These are phyloP conservation scores for Crithidia acanthocephali DNA, from an alignment of 208 protist genomes.

Conservation along the genomic window DNA sequence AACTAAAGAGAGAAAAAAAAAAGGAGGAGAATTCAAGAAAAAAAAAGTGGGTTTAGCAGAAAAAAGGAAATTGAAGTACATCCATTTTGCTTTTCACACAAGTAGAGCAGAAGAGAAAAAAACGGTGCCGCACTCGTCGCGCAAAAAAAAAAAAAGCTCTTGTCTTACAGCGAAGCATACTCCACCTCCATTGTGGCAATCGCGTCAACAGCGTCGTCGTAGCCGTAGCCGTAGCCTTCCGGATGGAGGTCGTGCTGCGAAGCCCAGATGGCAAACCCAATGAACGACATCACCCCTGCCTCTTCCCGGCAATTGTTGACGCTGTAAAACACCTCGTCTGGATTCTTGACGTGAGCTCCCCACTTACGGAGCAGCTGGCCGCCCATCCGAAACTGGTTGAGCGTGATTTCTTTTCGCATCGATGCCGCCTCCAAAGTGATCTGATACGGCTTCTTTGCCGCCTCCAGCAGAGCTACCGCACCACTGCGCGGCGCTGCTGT, in stretches of 20 bases:
- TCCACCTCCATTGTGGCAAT: constrained; percentile 32
- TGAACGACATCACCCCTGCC: constrained; percentile 45
- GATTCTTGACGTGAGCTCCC: constrained; percentile 49
- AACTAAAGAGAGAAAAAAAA: no score
- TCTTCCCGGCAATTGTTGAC: constrained; percentile 34
- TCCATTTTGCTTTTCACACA: no score
- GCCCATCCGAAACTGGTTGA: constrained; percentile 36
- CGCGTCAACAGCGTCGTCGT: constrained; percentile 23
- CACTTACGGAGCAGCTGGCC: constrained; percentile 49
- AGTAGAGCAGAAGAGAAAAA: no score
- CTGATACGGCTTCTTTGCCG: constrained; percentile 32
- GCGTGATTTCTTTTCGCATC: constrained; percentile 43
- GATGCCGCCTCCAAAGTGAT: constrained; percentile 30
- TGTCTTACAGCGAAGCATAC: constrained; percentile 12
- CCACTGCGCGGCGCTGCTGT: constrained; percentile 14
- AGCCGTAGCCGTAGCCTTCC: constrained; percentile 46
- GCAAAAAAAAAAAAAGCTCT: no score
- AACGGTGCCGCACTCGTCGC: no score
- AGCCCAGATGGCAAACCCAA: constrained; percentile 60
- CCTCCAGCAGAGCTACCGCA: constrained; percentile 27
- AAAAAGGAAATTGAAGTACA: no score
- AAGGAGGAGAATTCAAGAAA: no score
- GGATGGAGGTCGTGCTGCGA: constrained; percentile 52
- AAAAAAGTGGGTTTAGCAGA: no score
- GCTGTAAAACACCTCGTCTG: constrained; percentile 36